Evolutionary conservation across 169 alveolate species (phyloP), one percentile per base, ranked within the genome.

Genomic region (Babesia bigemina): DNA sequence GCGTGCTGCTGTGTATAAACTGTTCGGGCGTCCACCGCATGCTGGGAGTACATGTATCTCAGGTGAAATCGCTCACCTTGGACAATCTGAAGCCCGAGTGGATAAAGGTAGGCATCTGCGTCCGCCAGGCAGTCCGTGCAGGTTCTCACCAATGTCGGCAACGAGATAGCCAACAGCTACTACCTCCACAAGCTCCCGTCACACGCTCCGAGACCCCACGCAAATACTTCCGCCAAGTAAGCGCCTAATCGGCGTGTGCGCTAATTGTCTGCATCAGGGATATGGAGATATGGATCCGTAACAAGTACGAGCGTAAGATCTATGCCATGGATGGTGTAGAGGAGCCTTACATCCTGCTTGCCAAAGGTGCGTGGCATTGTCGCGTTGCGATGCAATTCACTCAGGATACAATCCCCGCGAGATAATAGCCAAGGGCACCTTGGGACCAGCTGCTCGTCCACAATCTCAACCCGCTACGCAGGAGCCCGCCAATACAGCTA

Each of bases 1-100:
- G 99, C 29, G 95, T 96, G 22, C 83, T 89, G 82, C 81, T 97
- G 26, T 97, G 99, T 69, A 94, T 97, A 49, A 96, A 95, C 70
- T 97, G 99, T 87, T 94, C 98, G 58, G 99, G 99, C 19, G 83
- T 93, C 28, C 99, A 97, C 79, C 88, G 99, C 63, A 92, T 90
- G 79, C 91, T 97, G 44, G 99, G 99, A 2, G 98, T 94, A 14
- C 99, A 96, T 67, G 91, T 96, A 44, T 92, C 98, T 53, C 93
- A 94, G 76, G 96, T 97, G 39, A 95, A 94, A 78, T 95, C 98
- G 26, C 91, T 95, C 47, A 94, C 97, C 22, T 75, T 97, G 53
- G 99, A 97, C 83, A 92, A 92, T 44, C 92, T 97, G 95, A 85
- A 66, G 88, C 94, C 86, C 58, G 95, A 93, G 71, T 94, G 89